These are phyloP conservation scores for Cocos nucifera DNA, from an alignment of 176 grass and related monocot genomes.

Conservation along the genomic window DNA sequence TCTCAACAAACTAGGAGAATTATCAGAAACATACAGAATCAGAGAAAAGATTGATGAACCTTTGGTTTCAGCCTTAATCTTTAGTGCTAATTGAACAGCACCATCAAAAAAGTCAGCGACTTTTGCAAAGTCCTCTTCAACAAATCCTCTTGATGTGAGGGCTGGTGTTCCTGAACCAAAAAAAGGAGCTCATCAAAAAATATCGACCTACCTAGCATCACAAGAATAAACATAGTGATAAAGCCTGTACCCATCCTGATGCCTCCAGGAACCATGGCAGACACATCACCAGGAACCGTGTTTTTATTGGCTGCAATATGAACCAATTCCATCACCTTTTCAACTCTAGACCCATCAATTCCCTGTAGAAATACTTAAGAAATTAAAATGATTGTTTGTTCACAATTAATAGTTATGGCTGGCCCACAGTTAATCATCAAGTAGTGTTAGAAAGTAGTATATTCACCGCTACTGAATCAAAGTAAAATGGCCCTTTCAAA, in stretches of 20 bases:
- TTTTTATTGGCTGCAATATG: constrained; percentile 99
- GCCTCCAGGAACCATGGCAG: constrained; percentile 98
- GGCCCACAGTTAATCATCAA: not conserved
- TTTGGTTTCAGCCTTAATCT: constrained; percentile 71
- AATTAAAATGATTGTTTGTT: constrained; percentile 3
- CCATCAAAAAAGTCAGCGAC: constrained; percentile 85
- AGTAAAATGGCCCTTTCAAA: too few relatives aligned
- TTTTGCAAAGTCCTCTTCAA: constrained; percentile 94
- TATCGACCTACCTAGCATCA: not conserved
- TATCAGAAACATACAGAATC: not conserved
- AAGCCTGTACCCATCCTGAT: constrained; percentile 88
- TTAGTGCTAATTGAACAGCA: constrained; percentile 71
- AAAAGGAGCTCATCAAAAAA: not conserved
- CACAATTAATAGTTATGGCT: not conserved
- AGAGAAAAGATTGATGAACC: constrained; percentile 31
- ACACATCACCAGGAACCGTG: constrained; percentile 97
- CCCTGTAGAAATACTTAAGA: constrained; percentile 40
- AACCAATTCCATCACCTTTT: constrained; percentile 86
- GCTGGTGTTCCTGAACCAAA: constrained; percentile 79
- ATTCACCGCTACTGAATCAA: too few relatives aligned
- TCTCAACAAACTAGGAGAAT: not conserved
- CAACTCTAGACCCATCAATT: constrained; percentile 94
- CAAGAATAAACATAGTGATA: not conserved
- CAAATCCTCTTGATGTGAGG: constrained; percentile 93
- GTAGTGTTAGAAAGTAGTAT: not conserved